Evolutionary conservation across 208 protist species (phyloP), one percentile per base, ranked within the genome.

Genomic region (Crithidia thermophila): DNA sequence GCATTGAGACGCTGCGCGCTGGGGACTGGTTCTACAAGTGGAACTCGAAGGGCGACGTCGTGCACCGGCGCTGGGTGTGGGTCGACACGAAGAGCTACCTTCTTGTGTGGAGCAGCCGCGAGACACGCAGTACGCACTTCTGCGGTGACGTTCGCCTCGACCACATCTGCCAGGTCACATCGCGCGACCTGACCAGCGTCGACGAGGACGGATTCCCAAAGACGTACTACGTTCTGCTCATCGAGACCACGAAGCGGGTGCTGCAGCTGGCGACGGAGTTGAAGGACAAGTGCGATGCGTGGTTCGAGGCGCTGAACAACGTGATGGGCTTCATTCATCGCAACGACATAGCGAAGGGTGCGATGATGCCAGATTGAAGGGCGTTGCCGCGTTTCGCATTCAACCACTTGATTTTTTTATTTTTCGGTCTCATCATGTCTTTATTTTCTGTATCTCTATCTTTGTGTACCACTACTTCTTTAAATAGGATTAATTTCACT

Each of bases 1-100:
- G 84, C 66, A 69, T 90, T 33, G 79, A 80, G 50, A 79, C 83
- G 20, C 75, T 95, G 57, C 70, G 56, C 28, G 58, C 61, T 6
- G 90, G 90, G 11, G 90, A 95, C 51, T 95, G 86, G 84, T 95
- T 93, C 65, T 93, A 87, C 82, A 94, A 94, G 76, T 94, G 86
- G 87, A 76, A 62, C 28, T 34, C 56, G 13, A 80, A 77, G 27
- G 84, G 82, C 28, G 57, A 62, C n/a, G 64, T 39, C 16, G 83
- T 87, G 43, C 72, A 76, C 23, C 78, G 72, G 42, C 77, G 90
- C 31, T 95, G 84, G 81, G 75, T 95, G 28, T 95, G 90, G 87
- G 53, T 93, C 0, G 90, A 93, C 61, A 72, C 69, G 33, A 72
- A 84, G 67, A 91, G 75, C 66, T 86, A 93, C 67, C 65, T 93